Percentiles rank a stretch among this genome's conserved stretches.
These are phyloP conservation scores for Viridothelium virens DNA, from an alignment of 495 filamentous ascomycete genomes.

Conservation along the genomic window DNA sequence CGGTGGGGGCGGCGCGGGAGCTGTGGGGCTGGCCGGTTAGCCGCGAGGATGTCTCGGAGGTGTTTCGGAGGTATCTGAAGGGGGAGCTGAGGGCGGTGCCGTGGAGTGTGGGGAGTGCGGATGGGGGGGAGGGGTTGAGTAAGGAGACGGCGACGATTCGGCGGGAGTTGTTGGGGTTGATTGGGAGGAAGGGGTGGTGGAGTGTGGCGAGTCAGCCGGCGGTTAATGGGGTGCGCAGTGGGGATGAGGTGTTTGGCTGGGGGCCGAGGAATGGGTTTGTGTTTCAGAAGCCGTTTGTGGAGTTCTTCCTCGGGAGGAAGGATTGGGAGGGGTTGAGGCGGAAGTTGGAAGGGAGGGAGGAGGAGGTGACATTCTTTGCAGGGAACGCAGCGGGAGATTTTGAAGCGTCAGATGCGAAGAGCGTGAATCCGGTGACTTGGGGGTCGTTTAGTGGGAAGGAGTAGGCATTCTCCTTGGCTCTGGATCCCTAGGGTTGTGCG, in stretches of 20 bases:
- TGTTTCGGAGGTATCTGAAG: constrained; percentile 73
- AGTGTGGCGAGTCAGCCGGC: constrained; percentile 94
- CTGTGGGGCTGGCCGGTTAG: constrained; percentile 76
- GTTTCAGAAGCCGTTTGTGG: constrained; percentile 96
- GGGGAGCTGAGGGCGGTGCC: constrained; percentile 72
- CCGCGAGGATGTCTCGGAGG: constrained; percentile 57
- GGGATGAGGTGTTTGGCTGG: constrained; percentile 84
- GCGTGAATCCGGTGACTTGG: constrained; percentile 94
- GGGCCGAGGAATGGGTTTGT: constrained; percentile 88
- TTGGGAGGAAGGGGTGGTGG: constrained; percentile 88
- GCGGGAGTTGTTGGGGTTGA: constrained; percentile 62
- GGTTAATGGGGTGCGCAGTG: constrained; percentile 71
- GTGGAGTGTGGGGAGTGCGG: constrained; percentile 50
- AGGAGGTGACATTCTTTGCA: constrained; percentile 73
- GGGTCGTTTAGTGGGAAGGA: constrained; percentile 93
- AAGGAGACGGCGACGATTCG: constrained; percentile 77
- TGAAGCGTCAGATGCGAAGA: constrained; percentile 55
- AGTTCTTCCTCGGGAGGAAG: constrained; percentile 71
- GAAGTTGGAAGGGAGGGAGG: constrained; percentile 50
- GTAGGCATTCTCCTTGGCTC: constrained; percentile 16
- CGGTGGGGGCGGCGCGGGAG: constrained; percentile 62
- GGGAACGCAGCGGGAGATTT: constrained; percentile 65
- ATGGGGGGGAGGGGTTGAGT: constrained; percentile 67
- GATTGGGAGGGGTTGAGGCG: constrained; percentile 62
- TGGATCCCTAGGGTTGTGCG: background rate